These are phyloP conservation scores for Silene noctiflora DNA, from an alignment of 179 eudicot species.

Conservation along the genomic window DNA sequence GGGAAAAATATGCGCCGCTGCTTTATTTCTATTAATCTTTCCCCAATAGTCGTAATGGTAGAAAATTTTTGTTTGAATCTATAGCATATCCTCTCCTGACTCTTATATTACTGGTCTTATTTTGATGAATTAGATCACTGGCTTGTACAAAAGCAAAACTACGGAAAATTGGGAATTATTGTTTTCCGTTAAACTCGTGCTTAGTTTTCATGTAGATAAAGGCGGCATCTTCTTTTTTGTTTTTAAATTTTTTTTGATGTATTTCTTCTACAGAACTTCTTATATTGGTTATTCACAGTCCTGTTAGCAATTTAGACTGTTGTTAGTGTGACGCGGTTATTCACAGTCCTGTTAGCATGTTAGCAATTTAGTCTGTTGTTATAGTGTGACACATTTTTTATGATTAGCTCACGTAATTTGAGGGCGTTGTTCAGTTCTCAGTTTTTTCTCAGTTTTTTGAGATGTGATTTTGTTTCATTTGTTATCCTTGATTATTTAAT, in stretches of 20 bases:
- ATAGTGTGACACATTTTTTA: background rate
- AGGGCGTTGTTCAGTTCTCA: background rate
- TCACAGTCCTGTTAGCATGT: background rate
- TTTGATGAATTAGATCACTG: background rate
- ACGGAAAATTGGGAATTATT: background rate
- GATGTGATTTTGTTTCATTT: background rate
- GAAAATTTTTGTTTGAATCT: background rate
- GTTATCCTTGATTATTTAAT: background rate
- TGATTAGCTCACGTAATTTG: background rate
- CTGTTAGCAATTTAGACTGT: background rate
- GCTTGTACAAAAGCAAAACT: background rate
- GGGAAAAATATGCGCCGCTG: background rate
- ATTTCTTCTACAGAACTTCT: background rate
- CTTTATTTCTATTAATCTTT: background rate
- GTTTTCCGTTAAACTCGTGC: background rate
- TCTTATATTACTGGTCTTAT: background rate
- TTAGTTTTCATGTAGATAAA: background rate
- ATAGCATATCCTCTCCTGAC: background rate
- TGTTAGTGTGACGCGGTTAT: background rate
- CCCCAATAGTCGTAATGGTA: background rate
- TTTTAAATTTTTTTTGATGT: background rate
- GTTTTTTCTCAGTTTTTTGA: background rate
- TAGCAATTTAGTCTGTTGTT: background rate
- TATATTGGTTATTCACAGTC: background rate
- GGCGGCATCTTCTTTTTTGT: background rate